Base-by-base conservation (phyloP, 129 eudicot genomes). In the Tagetes erecta region DNA sequence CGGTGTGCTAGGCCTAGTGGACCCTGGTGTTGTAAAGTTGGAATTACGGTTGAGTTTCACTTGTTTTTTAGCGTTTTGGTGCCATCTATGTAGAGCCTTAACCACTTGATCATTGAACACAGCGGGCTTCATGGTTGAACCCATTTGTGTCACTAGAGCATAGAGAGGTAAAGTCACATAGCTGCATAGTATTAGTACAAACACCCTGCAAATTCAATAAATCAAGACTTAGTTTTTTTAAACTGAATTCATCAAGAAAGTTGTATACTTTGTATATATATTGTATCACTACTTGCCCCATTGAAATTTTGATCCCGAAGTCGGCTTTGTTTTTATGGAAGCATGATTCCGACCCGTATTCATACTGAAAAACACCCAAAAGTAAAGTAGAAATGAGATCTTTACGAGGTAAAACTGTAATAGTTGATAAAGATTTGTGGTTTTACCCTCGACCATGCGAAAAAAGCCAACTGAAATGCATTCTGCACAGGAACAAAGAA, bases 401-500 rank as follows among this genome's bases (percentile, higher is more conserved):
- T 13, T 5, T 47, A 12, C 7, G n/a, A 34, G 67, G 3, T 35
- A 4, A 60, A 60, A 60, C 8, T 2, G 3, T 9, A 38, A 64
- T 59, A 20, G 8, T 64, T 53, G 56, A 27, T 14, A 64, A 45
- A 70, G 66, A 51, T 76, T 45, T 1, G 27, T 66, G 10, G 8
- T 63, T 82, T 80, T 80, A 91, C 97, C 89, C 77, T 74, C 10
- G 86, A 58, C 89, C 91, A 84, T 62, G 85, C 84, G 57, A 86
- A 91, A 84, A 87, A 84, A 59, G 97, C 94, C 31, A 91, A 57
- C 80, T 85, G 89, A 72, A 87, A 87, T 30, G 97, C 93, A 68
- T 91, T 91, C 91, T 88, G 83, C 39, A 58, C 47, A 71, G 53
- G 66, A 31, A 50, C 38, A 56, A 42, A 67, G 50, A n/a, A 5